These are phyloP conservation scores for Diaporthe sp. DNA, from an alignment of 2,329 filamentous ascomycete species.

Conservation along the genomic window DNA sequence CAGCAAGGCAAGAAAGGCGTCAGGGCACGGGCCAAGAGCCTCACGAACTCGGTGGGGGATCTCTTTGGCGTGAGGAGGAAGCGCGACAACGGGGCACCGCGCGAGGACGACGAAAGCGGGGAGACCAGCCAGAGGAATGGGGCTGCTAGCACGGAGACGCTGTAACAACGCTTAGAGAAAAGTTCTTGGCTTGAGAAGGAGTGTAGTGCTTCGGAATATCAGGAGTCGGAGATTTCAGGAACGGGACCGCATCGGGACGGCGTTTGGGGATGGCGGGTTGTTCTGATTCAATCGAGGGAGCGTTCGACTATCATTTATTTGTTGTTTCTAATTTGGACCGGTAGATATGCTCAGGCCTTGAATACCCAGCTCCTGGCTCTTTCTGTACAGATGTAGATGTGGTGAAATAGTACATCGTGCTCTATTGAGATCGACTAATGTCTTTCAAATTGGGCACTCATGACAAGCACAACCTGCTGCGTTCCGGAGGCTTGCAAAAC, in stretches of 20 bases:
- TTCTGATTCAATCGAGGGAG: not conserved
- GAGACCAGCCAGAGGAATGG: not conserved
- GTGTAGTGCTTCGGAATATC: not conserved
- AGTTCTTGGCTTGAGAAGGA: not conserved
- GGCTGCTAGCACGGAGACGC: constrained; percentile 19
- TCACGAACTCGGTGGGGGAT: constrained; percentile 41
- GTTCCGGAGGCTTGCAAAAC: not conserved
- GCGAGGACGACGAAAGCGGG: not conserved
- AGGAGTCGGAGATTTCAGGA: not conserved
- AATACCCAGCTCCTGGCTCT: constrained; percentile 23
- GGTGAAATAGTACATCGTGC: not conserved
- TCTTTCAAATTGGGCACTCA: not conserved
- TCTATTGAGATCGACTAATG: not conserved
- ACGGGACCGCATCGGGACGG: constrained; percentile 20
- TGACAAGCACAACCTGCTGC: not conserved
- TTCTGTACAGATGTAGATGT: not conserved
- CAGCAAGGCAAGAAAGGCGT: constrained; percentile 32
- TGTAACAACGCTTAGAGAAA: constrained; percentile 20
- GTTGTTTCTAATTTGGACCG: not conserved
- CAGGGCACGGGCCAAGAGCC: constrained; percentile 41
- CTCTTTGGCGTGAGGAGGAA: constrained; percentile 38
- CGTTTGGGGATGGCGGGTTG: not conserved
- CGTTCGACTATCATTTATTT: not conserved
- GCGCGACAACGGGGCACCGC: not conserved
- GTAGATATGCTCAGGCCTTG: constrained; percentile 22